phyloP scores from a whole-genome alignment of 257 asterid species.

The Solanum commersonii region DNA sequence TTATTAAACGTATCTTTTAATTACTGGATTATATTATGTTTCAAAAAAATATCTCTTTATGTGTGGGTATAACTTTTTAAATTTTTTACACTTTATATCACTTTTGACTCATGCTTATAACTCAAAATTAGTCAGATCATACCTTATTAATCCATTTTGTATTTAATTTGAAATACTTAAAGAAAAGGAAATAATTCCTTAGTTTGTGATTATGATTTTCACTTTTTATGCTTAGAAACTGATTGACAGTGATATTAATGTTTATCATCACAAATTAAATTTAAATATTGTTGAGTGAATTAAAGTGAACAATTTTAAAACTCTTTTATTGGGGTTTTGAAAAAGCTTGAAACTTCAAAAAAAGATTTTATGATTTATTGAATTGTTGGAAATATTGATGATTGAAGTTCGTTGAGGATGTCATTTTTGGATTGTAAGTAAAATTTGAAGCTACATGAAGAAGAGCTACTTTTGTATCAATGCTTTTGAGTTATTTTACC shows the following conservation, averaged over 20 bases:
- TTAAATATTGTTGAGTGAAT: neutral
- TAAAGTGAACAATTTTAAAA: neutral
- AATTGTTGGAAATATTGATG: neutral
- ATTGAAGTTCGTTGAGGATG: neutral
- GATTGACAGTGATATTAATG: neutral
- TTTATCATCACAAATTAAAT: neutral
- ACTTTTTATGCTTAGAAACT: neutral
- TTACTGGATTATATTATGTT: no score
- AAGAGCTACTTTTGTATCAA: no score
- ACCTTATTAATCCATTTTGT: neutral
- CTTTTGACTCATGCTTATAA: no score
- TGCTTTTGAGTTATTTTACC: neutral
- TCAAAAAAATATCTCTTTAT: no score
- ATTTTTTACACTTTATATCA: no score
- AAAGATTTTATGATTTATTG: neutral
- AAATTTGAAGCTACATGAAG: neutral
- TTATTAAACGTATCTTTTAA: no score
- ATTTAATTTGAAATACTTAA: neutral
- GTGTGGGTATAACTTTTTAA: no score
- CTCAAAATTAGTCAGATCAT: no score
- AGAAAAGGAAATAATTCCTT: neutral
- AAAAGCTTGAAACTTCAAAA: no score
- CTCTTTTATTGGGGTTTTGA: neutral
- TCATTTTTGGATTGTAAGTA: neutral
- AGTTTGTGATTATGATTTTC: neutral